A percentile compares a stretch with the other conserved stretches of the same genome.
Evolutionary conservation across 306 rosid species (phyloP).

Genomic region (Fagus crenata): DNA sequence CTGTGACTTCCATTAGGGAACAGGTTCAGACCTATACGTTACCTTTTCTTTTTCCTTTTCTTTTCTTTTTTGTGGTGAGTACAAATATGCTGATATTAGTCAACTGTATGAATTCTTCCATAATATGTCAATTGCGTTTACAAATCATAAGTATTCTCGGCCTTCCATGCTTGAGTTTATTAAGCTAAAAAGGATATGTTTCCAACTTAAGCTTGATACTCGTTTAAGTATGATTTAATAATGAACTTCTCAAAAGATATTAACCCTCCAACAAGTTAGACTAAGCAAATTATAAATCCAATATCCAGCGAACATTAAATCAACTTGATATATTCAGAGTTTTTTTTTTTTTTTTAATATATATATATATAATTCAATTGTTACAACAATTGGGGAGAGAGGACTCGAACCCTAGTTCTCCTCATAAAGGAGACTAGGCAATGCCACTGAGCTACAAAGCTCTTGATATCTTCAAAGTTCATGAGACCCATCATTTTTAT

Average conservation of each 20-base stretch:
- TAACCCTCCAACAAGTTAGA: neutral
- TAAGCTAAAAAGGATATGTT: neutral
- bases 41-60: neutral
- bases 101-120: neutral
- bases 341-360: too few relatives aligned
- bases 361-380: too few relatives aligned
- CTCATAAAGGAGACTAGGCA: too few relatives aligned
- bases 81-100: neutral
- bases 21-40: neutral
- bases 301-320: neutral
- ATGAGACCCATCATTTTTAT: neutral
- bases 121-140: neutral
- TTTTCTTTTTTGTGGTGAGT: neutral
- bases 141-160: neutral
- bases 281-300: neutral
- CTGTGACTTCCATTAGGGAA: neutral
- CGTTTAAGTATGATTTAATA: neutral
- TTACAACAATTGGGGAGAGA: too few relatives aligned
- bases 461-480: too few relatives aligned
- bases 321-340: neutral
- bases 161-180: neutral
- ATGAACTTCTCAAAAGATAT: neutral
- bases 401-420: too few relatives aligned
- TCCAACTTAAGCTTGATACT: neutral
- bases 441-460: too few relatives aligned